Percentiles rank a stretch among this genome's conserved stretches.
These are phyloP conservation scores for Ganoderma lucidum DNA, from an alignment of 1,284 basidiomycete species.

Conservation along the genomic window DNA sequence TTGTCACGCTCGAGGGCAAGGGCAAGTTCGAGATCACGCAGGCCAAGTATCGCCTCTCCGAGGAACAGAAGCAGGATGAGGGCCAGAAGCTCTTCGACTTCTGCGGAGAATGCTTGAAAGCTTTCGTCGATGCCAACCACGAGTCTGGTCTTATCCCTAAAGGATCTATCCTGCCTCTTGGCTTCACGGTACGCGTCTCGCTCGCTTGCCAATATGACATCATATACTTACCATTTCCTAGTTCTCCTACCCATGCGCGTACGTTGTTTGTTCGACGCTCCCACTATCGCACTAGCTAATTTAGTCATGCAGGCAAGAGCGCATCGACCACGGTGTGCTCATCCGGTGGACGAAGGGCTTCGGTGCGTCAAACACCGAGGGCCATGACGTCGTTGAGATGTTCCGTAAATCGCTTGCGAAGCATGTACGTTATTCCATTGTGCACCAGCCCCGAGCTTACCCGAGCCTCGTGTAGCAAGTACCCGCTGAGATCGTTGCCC, in stretches of 20 bases:
- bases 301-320: conserved; percentile 72
- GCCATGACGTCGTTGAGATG: conserved; percentile 92
- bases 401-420: conserved; percentile 85
- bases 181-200: conserved; percentile 84
- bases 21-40: conserved; percentile 99
- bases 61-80: conserved; percentile 99
- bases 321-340: conserved; percentile 94
- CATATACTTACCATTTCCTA: conserved; percentile 39
- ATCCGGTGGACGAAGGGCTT: conserved; percentile 99
- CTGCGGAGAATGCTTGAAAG: conserved; percentile 93
- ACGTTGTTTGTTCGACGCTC: conserved; percentile 42
- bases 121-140: conserved; percentile 86
- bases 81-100: conserved; percentile 97
- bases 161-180: conserved; percentile 83
- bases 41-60: conserved; percentile 95
- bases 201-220: not conserved
- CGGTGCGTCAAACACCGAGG: conserved; percentile 92
- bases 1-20: conserved; percentile 90
- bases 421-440: conserved; percentile 56
- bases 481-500: conserved; percentile 81
- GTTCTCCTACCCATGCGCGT: conserved; percentile 96
- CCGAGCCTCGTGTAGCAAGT: conserved; percentile 54
- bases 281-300: conserved; percentile 6
- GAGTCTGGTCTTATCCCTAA: conserved; percentile 69
- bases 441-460: conserved; percentile 18